Conservation (phyloP, 2,329 filamentous ascomycete genomes). For the Parafenestella ontariensis region DNA sequence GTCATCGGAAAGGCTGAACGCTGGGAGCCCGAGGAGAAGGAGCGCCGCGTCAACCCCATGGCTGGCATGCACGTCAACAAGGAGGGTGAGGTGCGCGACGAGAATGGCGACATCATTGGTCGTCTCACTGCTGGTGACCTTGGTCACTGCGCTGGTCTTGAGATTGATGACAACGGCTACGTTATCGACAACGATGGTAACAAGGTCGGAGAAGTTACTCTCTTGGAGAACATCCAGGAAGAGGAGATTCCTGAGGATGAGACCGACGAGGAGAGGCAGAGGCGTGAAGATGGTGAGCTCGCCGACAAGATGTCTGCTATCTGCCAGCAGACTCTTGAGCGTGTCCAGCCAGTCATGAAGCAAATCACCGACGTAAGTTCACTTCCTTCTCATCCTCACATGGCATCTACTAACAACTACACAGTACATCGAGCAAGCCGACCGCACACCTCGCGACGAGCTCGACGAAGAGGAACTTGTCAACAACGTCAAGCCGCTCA, state of each 20-base stretch:
- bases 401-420: constrained; percentile 33
- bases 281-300: constrained; percentile 73
- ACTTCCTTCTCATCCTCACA: not conserved
- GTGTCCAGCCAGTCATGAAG: constrained; percentile 83
- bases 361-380: constrained; percentile 77
- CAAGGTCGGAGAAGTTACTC: constrained; percentile 68
- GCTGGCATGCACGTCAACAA: constrained; percentile 61
- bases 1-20: constrained; percentile 60
- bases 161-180: constrained; percentile 61
- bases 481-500: constrained; percentile 82
- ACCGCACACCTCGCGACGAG: constrained; percentile 82
- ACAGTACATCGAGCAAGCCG: constrained; percentile 78
- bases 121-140: constrained; percentile 60
- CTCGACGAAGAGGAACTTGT: constrained; percentile 90
- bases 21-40: constrained; percentile 62
- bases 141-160: constrained; percentile 60
- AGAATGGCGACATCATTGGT: constrained; percentile 59
- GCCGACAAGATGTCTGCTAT: constrained; percentile 76
- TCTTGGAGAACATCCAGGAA: constrained; percentile 67
- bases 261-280: constrained; percentile 53
- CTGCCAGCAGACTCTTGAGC: constrained; percentile 80
- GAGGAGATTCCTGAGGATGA: constrained; percentile 63
- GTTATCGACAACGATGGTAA: constrained; percentile 65
- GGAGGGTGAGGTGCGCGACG: constrained; percentile 60
- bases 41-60: constrained; percentile 66